Evolutionary conservation across 73 alveolate genomes (phyloP).

Genomic region (Tetrahymena elliotti): DNA sequence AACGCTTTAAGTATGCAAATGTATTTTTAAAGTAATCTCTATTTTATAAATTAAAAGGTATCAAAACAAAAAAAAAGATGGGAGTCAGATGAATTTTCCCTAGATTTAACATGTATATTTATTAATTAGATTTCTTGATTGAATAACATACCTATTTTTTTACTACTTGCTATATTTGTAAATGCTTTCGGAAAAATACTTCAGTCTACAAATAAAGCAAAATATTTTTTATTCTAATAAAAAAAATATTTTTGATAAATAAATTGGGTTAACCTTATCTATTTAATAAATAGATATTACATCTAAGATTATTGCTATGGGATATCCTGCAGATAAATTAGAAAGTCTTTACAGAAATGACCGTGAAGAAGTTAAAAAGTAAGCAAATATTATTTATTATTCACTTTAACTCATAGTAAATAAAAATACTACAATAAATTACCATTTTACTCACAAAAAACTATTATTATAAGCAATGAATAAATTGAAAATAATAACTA

Average conservation of each 20-base stretch:
- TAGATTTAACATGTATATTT: conserved; percentile 62
- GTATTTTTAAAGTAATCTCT: not conserved
- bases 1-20: not conserved
- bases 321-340: conserved; percentile 78
- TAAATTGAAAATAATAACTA: no score
- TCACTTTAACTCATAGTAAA: not conserved
- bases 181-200: no score
- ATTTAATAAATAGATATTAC: conserved; percentile 45
- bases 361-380: conserved; percentile 44
- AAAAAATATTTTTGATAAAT: no score
- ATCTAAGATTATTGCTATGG: conserved; percentile 85
- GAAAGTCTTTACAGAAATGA: conserved; percentile 74
- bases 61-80: conserved; percentile 48
- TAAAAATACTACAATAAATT: not conserved
- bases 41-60: conserved; percentile 8
- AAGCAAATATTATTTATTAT: not conserved
- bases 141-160: no score
- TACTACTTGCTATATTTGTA: no score
- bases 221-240: no score
- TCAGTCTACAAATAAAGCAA: not conserved
- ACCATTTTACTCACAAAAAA: no score
- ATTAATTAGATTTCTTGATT: not conserved
- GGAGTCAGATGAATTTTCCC: conserved; percentile 59
- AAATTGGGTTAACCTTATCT: no score
- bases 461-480: not conserved